These are phyloP conservation scores for Asterella californica DNA, from an alignment of 225 moss, liverwort and hornwort species.

Conservation along the genomic window DNA sequence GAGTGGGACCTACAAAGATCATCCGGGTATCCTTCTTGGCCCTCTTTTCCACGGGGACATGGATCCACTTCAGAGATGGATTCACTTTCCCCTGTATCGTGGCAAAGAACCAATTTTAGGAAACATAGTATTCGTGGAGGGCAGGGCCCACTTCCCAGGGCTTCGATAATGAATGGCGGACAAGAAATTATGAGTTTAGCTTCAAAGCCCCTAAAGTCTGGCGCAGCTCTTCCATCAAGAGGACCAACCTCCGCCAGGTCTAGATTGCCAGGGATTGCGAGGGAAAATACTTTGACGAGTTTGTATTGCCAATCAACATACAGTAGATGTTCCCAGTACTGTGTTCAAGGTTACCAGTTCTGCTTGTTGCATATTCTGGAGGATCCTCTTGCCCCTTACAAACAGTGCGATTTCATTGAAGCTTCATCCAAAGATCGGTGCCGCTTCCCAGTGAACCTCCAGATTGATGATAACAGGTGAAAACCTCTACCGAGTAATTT, in stretches of 20 bases:
- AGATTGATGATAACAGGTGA: slow-evolving; percentile 69
- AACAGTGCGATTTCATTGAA: slow-evolving; percentile 78
- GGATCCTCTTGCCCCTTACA: slow-evolving; percentile 77
- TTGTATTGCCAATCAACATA: slow-evolving; percentile 65
- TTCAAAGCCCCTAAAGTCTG: slow-evolving; percentile 27
- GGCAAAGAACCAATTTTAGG: slow-evolving; percentile 5
- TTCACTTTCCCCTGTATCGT: slow-evolving; percentile 9
- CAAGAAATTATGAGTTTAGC: slow-evolving; percentile 28
- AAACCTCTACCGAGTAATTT: not conserved
- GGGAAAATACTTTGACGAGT: slow-evolving; percentile 30
- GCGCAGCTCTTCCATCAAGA: slow-evolving; percentile 25
- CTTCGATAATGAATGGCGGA: slow-evolving; percentile 11
- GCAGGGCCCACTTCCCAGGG: not conserved
- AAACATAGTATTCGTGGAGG: slow-evolving; percentile 19
- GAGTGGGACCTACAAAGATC: slow-evolving; percentile 13
- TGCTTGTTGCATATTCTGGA: slow-evolving; percentile 91
- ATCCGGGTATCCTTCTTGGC: slow-evolving; percentile 28
- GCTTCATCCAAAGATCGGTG: slow-evolving; percentile 58
- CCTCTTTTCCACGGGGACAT: slow-evolving; percentile 24
- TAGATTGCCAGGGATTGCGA: slow-evolving; percentile 38
- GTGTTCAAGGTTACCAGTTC: slow-evolving; percentile 69
- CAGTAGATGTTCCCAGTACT: slow-evolving; percentile 79
- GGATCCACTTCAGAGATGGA: slow-evolving; percentile 11
- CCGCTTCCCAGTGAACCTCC: slow-evolving; percentile 73
- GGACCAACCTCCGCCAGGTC: slow-evolving; percentile 30